Evolutionary conservation across 352 stramenopile species (phyloP).

Genomic region (Blastocystis sp.): DNA sequence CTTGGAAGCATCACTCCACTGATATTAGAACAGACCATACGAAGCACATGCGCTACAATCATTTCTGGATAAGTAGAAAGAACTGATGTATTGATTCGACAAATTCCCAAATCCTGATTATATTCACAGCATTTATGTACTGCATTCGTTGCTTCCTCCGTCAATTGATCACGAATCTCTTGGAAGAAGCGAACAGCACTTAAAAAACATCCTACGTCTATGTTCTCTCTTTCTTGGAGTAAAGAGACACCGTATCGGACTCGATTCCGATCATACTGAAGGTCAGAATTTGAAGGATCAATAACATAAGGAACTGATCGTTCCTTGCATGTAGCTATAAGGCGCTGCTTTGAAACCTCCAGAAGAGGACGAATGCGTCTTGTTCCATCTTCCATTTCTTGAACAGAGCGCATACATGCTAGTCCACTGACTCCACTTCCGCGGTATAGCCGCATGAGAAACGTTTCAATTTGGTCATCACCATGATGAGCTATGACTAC

Average conservation of each 20-base stretch:
- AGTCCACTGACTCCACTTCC: constrained; percentile 25
- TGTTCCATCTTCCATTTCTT: constrained; percentile 56
- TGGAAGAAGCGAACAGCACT: constrained; percentile 26
- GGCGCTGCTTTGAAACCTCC: constrained; percentile 12
- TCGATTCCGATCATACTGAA: constrained; percentile 59
- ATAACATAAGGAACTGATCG: constrained; percentile 5
- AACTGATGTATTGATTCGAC: constrained; percentile 3
- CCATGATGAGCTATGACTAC: constrained; percentile 43
- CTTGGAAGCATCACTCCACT: background rate
- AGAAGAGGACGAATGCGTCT: constrained; percentile 39
- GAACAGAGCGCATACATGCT: constrained; percentile 36
- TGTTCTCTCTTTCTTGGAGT: background rate
- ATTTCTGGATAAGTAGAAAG: background rate
- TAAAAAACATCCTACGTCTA: background rate
- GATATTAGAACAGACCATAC: constrained; percentile 6
- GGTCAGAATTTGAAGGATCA: constrained; percentile 36
- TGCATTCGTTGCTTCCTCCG: background rate
- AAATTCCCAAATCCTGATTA: constrained; percentile 29
- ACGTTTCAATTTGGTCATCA: constrained; percentile 60
- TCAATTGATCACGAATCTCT: constrained; percentile 13
- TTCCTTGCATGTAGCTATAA: constrained; percentile 13
- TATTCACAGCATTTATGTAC: constrained; percentile 19
- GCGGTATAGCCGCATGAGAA: constrained; percentile 56
- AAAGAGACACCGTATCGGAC: background rate
- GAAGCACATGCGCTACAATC: constrained; percentile 7